Conservation (phyloP, 1,284 basidiomycete species). For the Malassezia sp. region DNA sequence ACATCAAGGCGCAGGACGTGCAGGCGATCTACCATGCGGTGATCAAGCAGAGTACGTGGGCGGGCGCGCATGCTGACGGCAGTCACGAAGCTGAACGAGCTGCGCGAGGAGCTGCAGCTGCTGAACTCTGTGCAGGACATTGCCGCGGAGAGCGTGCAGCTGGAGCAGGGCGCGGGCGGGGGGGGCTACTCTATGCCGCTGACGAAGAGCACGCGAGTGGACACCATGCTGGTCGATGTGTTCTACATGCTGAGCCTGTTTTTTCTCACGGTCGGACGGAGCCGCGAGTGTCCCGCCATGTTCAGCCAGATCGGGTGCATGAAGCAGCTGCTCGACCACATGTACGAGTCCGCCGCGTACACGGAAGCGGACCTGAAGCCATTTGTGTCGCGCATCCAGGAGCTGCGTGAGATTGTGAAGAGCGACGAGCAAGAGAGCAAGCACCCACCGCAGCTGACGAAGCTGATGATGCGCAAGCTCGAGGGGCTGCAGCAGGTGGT, state of each 20-base stretch:
- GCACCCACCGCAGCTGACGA: constrained; percentile 75
- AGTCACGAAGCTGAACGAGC: constrained; percentile 85
- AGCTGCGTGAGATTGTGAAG: constrained; percentile 41
- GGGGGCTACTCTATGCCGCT: constrained; percentile 13
- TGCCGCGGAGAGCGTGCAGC: not conserved
- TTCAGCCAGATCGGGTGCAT: constrained; percentile 44
- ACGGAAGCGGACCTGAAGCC: constrained; percentile 43
- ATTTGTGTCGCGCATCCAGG: constrained; percentile 33
- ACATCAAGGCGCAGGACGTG: constrained; percentile 84
- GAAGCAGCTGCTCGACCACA: constrained; percentile 45
- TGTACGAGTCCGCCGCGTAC: constrained; percentile 43
- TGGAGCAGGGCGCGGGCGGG: not conserved
- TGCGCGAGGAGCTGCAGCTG: constrained; percentile 56
- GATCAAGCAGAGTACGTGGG: constrained; percentile 72
- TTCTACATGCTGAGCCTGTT: constrained; percentile 44
- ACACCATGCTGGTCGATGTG: constrained; percentile 45
- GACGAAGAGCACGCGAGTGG: constrained; percentile 37
- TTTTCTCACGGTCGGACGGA: constrained; percentile 45
- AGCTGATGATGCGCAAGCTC: constrained; percentile 76
- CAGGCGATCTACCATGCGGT: constrained; percentile 84
- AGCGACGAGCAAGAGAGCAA: constrained; percentile 56
- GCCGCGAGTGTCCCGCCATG: constrained; percentile 39
- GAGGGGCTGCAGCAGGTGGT: constrained; percentile 60
- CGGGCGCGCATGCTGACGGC: constrained; percentile 7
- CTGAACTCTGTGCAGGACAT: constrained; percentile 8